These are phyloP conservation scores for Stromatinia cepivora DNA, from an alignment of 2,329 filamentous ascomycete species.

Conservation along the genomic window DNA sequence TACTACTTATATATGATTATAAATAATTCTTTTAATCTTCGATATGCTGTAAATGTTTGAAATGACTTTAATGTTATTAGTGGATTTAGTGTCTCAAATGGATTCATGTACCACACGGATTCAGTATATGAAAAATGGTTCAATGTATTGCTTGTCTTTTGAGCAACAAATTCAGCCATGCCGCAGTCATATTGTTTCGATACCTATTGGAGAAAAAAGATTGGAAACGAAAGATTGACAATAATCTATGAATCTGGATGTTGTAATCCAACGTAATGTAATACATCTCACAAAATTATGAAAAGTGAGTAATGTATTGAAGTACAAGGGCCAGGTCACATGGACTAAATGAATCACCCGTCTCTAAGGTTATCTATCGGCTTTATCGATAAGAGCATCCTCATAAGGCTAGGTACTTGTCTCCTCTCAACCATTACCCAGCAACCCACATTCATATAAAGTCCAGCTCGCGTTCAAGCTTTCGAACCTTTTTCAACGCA, in stretches of 20 bases:
- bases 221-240: not conserved
- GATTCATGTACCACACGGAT: not conserved
- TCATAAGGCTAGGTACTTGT: constrained; percentile 10
- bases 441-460: constrained; percentile 4
- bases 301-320: not conserved
- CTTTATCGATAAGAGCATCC: constrained; percentile 23
- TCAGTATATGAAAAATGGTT: not conserved
- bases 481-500: not conserved
- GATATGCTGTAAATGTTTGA: not conserved
- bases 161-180: not conserved
- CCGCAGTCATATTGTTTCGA: not conserved
- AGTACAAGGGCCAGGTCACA: not conserved
- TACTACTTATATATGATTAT: no score
- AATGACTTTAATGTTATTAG: not conserved
- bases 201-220: no score
- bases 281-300: not conserved
- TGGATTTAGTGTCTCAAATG: not conserved
- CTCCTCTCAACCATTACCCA: constrained; percentile 3
- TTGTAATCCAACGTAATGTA: not conserved
- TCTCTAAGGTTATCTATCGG: constrained; percentile 18
- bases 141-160: constrained; percentile 1
- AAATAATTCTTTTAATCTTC: not conserved
- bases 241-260: not conserved
- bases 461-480: not conserved
- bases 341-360: constrained; percentile 5